Base-by-base conservation (phyloP, 345 rosid genomes). In the Atalantia buxifolia region DNA sequence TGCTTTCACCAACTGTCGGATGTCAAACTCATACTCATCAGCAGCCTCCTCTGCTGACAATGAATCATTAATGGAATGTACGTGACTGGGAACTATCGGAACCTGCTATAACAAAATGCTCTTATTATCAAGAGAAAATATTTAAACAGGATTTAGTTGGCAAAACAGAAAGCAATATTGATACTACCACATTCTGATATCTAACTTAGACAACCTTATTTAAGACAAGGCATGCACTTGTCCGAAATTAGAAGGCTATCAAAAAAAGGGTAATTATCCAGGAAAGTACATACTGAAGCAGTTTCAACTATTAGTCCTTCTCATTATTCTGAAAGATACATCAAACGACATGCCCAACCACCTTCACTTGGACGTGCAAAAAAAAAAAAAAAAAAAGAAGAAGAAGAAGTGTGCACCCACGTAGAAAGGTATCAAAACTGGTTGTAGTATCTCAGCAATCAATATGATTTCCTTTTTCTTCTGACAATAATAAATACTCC, bases 31-130 rank as follows among this genome's bases (percentile, higher is more conserved):
- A 76, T 95, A 93, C 59, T 89, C 91, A 30, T 79, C 82, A 1
- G 97, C 97, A 66, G 97, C 98, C 83, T 91, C 89, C 87, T 93
- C 96, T 12, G 92, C 96, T 9, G 98, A 87, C 22, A 90, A 83
- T 36, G 90, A 83, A 82, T 89, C 98, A 74, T 95, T 93, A 36
- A 93, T 92, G 31, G 96, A 92, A 84, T 92, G 88, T 76, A 93
- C 86, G 61, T 92, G 97, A 68, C 96, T 87, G 7, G 94, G 94
- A 55, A 89, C 85, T 80, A 93, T 83, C 1, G 92, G 93, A 12
- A 95, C 92, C 99, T 95, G 91, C 53, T 53, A 50, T 72, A 50
- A 63, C 9, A 67, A 60, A 60, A 74, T 21, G 48, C 73, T 30
- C 2, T 16, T 38, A 53, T 59, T 55, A 76, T 6, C 67, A 78